These are phyloP conservation scores for Fusarium papillatum DNA, from an alignment of 2,329 filamentous ascomycete genomes.

Conservation along the genomic window DNA sequence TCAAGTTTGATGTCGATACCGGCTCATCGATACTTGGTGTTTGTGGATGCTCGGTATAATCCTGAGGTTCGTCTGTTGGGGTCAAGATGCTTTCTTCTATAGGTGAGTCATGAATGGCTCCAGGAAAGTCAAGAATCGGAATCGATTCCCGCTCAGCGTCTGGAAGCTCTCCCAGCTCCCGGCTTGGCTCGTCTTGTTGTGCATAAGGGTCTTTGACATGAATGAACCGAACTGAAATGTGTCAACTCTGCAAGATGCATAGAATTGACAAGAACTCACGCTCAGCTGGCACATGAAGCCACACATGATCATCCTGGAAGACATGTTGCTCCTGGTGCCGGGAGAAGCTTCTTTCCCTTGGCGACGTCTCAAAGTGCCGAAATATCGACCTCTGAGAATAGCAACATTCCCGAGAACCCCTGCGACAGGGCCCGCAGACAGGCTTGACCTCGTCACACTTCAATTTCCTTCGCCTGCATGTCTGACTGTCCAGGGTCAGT, in stretches of 20 bases:
- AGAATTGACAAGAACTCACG: not conserved
- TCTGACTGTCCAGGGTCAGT: conserved; percentile 26
- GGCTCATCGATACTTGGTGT: not conserved
- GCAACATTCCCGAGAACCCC: conserved; percentile 26
- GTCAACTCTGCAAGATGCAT: fast-evolving
- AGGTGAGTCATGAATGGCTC: not conserved
- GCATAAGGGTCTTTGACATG: conserved; percentile 23
- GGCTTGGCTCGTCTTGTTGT: not conserved
- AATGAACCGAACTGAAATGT: conserved; percentile 25
- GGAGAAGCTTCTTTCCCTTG: not conserved
- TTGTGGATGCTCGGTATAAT: not conserved
- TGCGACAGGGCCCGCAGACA: conserved; percentile 34
- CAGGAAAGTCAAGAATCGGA: not conserved
- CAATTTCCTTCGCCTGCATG: conserved; percentile 41
- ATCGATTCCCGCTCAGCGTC: fast-evolving
- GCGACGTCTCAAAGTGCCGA: conserved; percentile 22
- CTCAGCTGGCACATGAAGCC: conserved; percentile 30
- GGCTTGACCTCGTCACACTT: conserved; percentile 45
- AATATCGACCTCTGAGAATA: conserved; percentile 35
- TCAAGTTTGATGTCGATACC: not conserved
- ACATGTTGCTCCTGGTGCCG: not conserved
- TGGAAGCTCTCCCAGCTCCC: not conserved
- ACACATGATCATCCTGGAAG: conserved; percentile 30
- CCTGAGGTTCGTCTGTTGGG: fast-evolving
- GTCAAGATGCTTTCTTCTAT: not conserved